phyloP scores from a whole-genome alignment of 2,329 filamentous ascomycete genomes.

The Xylaria arbuscula region DNA sequence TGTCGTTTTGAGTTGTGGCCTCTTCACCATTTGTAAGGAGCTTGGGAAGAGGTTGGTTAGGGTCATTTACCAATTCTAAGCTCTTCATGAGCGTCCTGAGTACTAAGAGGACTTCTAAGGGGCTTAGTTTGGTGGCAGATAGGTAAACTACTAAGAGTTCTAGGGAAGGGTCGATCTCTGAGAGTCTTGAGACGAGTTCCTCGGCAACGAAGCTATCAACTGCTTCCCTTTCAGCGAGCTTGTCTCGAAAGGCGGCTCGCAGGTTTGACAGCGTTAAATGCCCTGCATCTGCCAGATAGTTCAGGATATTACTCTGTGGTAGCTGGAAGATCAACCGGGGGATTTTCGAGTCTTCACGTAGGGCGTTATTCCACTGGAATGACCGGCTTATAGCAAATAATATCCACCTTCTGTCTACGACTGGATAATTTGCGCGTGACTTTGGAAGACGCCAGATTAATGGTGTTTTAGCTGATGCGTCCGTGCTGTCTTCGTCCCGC shows the following conservation, averaged over 20 bases:
- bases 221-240: conserved; percentile 57
- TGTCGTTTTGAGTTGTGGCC: conserved; percentile 40
- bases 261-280: conserved; percentile 70
- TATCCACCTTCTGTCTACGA: conserved; percentile 73
- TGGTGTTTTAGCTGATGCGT: conserved; percentile 38
- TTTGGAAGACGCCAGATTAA: conserved; percentile 65
- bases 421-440: conserved; percentile 59
- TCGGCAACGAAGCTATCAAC: conserved; percentile 64
- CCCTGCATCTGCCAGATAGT: conserved; percentile 69
- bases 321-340: conserved; percentile 56
- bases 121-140: conserved; percentile 71
- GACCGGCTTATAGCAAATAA: conserved; percentile 71
- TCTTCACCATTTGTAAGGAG: conserved; percentile 49
- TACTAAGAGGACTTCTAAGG: conserved; percentile 73
- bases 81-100: conserved; percentile 76
- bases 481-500: conserved; percentile 38
- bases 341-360: conserved; percentile 56
- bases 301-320: conserved; percentile 65
- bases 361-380: conserved; percentile 65
- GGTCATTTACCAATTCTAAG: conserved; percentile 68
- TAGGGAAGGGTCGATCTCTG: conserved; percentile 74
- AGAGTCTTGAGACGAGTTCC: conserved; percentile 71
- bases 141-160: conserved; percentile 74
- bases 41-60: conserved; percentile 50
- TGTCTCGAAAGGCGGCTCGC: conserved; percentile 65